Conservation (phyloP, 164 flowering plant species). For the Cinnamomum micranthum region DNA sequence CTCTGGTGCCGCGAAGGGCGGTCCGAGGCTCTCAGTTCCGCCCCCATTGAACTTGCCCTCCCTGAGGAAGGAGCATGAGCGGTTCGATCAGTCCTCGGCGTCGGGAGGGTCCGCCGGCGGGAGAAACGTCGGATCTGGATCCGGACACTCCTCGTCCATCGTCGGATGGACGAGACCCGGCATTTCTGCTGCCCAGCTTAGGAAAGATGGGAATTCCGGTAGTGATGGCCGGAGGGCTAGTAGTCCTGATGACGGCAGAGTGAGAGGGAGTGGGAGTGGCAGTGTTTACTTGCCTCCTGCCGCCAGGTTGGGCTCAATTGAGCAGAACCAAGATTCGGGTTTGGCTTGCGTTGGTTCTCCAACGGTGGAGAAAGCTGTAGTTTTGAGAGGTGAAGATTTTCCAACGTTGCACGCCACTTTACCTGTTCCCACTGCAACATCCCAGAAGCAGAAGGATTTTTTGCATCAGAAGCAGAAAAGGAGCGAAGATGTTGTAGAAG, state of each 20-base stretch:
- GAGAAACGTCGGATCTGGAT: slow-evolving; percentile 53
- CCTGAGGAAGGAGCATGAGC: slow-evolving; percentile 82
- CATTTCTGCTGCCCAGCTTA: slow-evolving; percentile 10
- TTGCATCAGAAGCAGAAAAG: slow-evolving; percentile 53
- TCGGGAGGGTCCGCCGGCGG: slow-evolving; percentile 36
- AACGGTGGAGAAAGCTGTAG: slow-evolving; percentile 43
- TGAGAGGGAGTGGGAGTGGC: slow-evolving; percentile 21
- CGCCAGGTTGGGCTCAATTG: slow-evolving; percentile 30
- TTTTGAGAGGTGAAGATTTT: slow-evolving; percentile 93
- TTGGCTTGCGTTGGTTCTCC: slow-evolving; percentile 7
- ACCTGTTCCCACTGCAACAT: slow-evolving; percentile 30
- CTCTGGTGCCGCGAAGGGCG: slow-evolving; percentile 43
- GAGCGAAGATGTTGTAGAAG: slow-evolving; percentile 31
- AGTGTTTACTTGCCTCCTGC: slow-evolving; percentile 65
- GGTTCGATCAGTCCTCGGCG: slow-evolving; percentile 55
- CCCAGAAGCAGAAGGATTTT: slow-evolving; percentile 55
- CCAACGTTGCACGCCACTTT: slow-evolving; percentile 75
- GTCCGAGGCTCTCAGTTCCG: slow-evolving; percentile 83
- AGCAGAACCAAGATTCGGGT: slow-evolving; percentile 20
- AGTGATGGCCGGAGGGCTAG: slow-evolving; percentile 20
- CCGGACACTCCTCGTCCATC: slow-evolving; percentile 63
- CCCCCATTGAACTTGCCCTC: slow-evolving; percentile 99
- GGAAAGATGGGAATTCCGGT: slow-evolving; percentile 4
- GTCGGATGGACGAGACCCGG: slow-evolving; percentile 87
- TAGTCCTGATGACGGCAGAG: slow-evolving; percentile 25